A percentile compares a stretch with the other conserved stretches of the same genome.
Conservation (phyloP, 192 early-diverging fungal genomes). For the Umbelopsis sp. region DNA sequence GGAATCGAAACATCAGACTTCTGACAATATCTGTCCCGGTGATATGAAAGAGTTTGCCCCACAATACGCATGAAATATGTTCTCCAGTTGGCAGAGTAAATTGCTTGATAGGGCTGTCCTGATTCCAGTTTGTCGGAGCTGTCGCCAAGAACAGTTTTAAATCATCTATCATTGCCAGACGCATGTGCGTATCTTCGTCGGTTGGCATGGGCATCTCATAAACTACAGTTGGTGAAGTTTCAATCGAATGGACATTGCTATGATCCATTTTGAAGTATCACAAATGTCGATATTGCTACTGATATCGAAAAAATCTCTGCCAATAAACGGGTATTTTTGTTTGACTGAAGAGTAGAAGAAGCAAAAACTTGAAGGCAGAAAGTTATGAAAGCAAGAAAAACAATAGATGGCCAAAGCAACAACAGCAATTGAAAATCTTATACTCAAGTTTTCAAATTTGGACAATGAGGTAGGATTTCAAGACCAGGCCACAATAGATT, state of each 20-base stretch:
- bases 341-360: no score
- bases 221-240: background rate
- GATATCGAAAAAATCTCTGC: background rate
- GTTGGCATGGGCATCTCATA: conserved; percentile 36
- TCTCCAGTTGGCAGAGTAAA: conserved; percentile 84
- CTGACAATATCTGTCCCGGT: conserved; percentile 97
- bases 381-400: no score
- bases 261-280: background rate
- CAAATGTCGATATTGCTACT: background rate
- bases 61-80: conserved; percentile 88
- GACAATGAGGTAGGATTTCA: no score
- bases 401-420: no score
- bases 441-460: no score
- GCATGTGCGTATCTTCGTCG: conserved; percentile 17
- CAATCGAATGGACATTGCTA: background rate
- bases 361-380: no score
- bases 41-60: conserved; percentile 93
- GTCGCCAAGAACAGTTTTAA: conserved; percentile 67
- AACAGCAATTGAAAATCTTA: no score
- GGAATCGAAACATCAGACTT: conserved; percentile 87
- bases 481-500: background rate
- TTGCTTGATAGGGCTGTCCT: conserved; percentile 57
- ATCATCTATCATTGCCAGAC: conserved; percentile 47
- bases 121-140: conserved; percentile 68
- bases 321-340: background rate